Percentiles rank a stretch among this genome's conserved stretches.
phyloP scores from a whole-genome alignment of 2,329 filamentous ascomycete species.

The Coniochaeta sp. region DNA sequence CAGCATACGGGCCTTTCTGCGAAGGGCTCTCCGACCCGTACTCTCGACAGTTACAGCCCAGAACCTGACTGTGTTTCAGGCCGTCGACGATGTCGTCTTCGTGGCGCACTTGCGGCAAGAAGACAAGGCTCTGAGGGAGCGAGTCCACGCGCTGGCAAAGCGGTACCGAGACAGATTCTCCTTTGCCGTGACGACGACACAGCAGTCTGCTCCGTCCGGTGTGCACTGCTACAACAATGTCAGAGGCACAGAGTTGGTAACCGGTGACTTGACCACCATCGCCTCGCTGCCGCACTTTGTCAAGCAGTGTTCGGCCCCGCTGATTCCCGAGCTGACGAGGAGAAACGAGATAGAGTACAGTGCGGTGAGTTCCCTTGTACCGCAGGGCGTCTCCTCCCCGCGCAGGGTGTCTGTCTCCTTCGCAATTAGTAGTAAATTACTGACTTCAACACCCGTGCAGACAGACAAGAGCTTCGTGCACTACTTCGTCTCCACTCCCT shows the following conservation, averaged over 20 bases:
- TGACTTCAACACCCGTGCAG: slow-evolving; percentile 4
- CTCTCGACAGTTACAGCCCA: slow-evolving; percentile 18
- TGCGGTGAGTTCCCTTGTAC: slow-evolving; percentile 19
- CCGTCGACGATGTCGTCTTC: slow-evolving; percentile 32
- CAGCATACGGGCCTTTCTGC: slow-evolving; percentile 22
- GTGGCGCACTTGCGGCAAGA: slow-evolving; percentile 27
- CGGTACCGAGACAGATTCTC: slow-evolving; percentile 31
- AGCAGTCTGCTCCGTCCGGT: slow-evolving; percentile 5
- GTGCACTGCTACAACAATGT: slow-evolving; percentile 33
- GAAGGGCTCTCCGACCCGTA: slow-evolving; percentile 18
- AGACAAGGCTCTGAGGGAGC: slow-evolving; percentile 19
- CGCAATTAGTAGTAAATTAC: too few relatives aligned
- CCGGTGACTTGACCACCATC: slow-evolving; percentile 23
- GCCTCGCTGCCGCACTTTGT: slow-evolving; percentile 29
- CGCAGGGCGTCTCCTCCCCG: neutral
- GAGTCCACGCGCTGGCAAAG: slow-evolving; percentile 25
- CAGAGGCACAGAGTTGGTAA: slow-evolving; percentile 25
- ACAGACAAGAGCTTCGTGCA: slow-evolving; percentile 21
- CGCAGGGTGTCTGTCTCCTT: too few relatives aligned
- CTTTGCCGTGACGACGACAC: slow-evolving; percentile 25
- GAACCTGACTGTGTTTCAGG: slow-evolving; percentile 24
- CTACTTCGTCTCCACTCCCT: slow-evolving; percentile 21
- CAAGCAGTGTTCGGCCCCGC: slow-evolving; percentile 25
- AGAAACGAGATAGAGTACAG: slow-evolving; percentile 35
- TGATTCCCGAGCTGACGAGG: slow-evolving; percentile 37